Evolutionary conservation across 1,139 yeast genomes (phyloP).

Genomic region (Hansenula lynferdii): DNA sequence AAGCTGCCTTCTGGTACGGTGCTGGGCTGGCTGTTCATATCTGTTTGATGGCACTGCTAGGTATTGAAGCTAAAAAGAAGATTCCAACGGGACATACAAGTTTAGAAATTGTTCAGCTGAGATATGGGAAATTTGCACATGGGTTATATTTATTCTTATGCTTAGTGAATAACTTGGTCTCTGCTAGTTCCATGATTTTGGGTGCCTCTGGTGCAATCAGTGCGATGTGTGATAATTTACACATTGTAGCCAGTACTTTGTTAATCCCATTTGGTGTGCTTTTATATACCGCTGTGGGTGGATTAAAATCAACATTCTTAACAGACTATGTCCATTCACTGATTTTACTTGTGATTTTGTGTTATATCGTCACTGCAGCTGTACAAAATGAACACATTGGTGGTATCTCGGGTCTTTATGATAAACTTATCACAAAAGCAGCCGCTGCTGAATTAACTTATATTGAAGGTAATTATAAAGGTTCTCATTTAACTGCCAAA

Average conservation of each 20-base stretch:
- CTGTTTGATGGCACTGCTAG: slow-evolving; percentile 34
- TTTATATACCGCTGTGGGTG: slow-evolving; percentile 35
- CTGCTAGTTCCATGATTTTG: slow-evolving; percentile 33
- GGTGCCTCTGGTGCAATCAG: slow-evolving; percentile 35
- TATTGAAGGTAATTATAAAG: slow-evolving; percentile 30
- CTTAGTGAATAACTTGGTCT: slow-evolving; percentile 30
- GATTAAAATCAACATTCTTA: slow-evolving; percentile 36
- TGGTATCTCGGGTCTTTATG: slow-evolving; percentile 28
- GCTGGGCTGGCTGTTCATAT: slow-evolving; percentile 36
- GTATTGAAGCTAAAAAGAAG: slow-evolving; percentile 37
- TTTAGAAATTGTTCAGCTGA: slow-evolving; percentile 35
- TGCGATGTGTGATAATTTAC: slow-evolving; percentile 31
- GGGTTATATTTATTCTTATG: slow-evolving; percentile 30
- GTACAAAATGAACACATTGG: slow-evolving; percentile 27
- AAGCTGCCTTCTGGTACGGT: slow-evolving; percentile 34
- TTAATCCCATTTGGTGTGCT: slow-evolving; percentile 34
- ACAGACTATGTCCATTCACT: slow-evolving; percentile 34
- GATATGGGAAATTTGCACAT: slow-evolving; percentile 34
- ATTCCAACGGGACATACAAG: slow-evolving; percentile 41
- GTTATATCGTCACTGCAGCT: slow-evolving; percentile 27
- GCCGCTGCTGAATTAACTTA: slow-evolving; percentile 16
- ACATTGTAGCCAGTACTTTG: slow-evolving; percentile 42
- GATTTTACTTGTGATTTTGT: slow-evolving; percentile 28
- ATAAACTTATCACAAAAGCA: slow-evolving; percentile 18
- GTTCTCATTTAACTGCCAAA: slow-evolving; percentile 33